Conservation (phyloP, 106 monocot species). For the Vanilla planifolia region DNA sequence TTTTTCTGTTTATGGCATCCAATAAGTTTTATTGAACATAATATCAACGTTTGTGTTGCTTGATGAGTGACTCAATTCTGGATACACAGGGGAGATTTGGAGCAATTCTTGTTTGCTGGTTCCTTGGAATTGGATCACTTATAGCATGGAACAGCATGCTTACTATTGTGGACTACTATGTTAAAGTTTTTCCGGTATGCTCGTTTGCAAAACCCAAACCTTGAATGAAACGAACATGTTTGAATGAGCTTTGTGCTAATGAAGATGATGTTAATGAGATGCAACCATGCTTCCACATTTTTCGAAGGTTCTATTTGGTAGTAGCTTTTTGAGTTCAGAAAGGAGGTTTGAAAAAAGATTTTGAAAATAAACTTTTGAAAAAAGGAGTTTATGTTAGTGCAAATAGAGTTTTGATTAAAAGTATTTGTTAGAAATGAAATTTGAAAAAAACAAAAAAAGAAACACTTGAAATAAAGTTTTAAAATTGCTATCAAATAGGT, state of each 20-base stretch:
- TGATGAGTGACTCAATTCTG: background rate
- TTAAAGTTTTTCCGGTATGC: constrained; percentile 7
- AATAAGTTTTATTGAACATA: no score
- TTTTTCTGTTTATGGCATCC: no score
- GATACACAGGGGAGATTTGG: constrained; percentile 10
- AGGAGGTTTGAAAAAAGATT: no score
- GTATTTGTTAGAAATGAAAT: no score
- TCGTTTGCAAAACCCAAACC: background rate
- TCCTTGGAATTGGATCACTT: constrained; percentile 15
- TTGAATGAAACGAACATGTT: background rate
- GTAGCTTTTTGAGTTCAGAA: background rate
- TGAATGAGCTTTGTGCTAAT: no score
- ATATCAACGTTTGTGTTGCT: background rate
- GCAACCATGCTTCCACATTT: background rate
- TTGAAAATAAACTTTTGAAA: no score
- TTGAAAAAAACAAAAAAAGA: no score
- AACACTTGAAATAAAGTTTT: no score
- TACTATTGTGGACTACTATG: constrained; percentile 18
- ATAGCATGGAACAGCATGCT: constrained; percentile 22
- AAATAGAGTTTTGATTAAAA: background rate
- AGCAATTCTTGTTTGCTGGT: constrained; percentile 16
- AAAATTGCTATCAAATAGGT: no score
- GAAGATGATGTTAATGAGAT: background rate
- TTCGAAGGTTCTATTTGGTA: background rate
- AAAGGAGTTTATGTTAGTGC: background rate